Evolutionary conservation across 345 rosid genomes (phyloP).

Genomic region (Rhodamnia argentea): DNA sequence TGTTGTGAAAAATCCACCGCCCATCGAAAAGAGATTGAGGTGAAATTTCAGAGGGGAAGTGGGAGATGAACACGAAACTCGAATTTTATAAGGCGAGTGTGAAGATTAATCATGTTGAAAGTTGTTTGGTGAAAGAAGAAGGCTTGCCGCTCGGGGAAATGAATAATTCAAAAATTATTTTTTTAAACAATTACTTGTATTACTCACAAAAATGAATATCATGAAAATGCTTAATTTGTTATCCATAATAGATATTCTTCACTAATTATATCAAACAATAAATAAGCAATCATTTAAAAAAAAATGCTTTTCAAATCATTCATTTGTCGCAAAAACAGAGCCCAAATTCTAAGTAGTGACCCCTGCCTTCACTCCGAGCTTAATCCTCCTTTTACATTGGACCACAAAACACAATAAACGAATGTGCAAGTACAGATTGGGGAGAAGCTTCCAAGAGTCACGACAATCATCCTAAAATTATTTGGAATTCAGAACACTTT

Average conservation of each 20-base stretch:
- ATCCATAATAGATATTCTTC: neutral
- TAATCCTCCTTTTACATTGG: neutral
- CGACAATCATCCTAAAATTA: neutral
- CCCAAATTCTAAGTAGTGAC: neutral
- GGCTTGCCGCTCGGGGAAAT: fast-evolving
- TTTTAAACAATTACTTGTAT: fast-evolving
- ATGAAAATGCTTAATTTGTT: neutral
- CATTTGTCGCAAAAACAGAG: fast-evolving
- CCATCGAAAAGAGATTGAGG: neutral
- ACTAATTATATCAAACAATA: neutral
- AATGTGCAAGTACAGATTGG: neutral
- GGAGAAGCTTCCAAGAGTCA: neutral
- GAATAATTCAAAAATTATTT: neutral
- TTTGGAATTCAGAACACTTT: neutral
- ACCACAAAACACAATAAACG: neutral
- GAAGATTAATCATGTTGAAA: neutral
- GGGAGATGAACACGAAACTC: too few relatives aligned
- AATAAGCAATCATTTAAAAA: fast-evolving
- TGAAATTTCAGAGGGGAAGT: neutral
- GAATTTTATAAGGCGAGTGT: neutral
- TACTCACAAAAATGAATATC: neutral
- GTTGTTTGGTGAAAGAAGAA: neutral
- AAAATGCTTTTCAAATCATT: neutral
- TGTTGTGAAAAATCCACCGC: neutral
- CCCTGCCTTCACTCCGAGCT: neutral